These are phyloP conservation scores for Phytophthora idaei DNA, from an alignment of 352 stramenopile genomes.

Conservation along the genomic window DNA sequence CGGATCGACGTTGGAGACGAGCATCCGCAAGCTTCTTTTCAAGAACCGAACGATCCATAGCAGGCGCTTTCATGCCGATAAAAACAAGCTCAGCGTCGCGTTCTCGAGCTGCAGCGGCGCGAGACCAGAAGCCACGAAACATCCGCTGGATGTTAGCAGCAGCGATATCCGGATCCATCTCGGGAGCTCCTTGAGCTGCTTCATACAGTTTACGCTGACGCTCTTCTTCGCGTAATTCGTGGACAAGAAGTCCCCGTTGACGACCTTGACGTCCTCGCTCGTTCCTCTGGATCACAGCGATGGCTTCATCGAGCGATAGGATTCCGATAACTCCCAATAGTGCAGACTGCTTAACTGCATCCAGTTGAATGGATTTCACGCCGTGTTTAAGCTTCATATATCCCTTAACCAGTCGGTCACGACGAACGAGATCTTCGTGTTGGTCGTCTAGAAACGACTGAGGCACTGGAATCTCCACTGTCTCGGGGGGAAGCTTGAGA, in stretches of 20 bases:
- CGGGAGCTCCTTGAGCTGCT: constrained; percentile 50
- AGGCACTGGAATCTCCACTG: constrained; percentile 90
- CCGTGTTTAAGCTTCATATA: constrained; percentile 92
- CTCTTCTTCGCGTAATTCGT: constrained; percentile 86
- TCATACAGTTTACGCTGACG: constrained; percentile 83
- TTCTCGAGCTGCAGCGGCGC: constrained; percentile 64
- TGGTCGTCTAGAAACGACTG: constrained; percentile 91
- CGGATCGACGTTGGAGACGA: constrained; percentile 83
- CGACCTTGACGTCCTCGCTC: constrained; percentile 90
- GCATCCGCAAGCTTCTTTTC: constrained; percentile 82
- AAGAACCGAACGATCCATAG: constrained; percentile 59
- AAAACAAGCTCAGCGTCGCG: constrained; percentile 90
- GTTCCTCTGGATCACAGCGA: constrained; percentile 91
- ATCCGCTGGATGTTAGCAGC: constrained; percentile 91
- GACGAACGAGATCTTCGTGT: constrained; percentile 54
- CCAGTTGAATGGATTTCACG: constrained; percentile 64
- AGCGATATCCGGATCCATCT: constrained; percentile 93
- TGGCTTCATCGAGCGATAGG: constrained; percentile 75
- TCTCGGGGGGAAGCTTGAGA: constrained; percentile 92
- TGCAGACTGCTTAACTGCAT: constrained; percentile 39
- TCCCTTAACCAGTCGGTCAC: constrained; percentile 87
- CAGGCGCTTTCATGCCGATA: constrained; percentile 91
- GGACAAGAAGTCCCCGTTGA: constrained; percentile 83
- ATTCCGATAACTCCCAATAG: constrained; percentile 22
- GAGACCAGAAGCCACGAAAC: constrained; percentile 85